Base-by-base conservation (phyloP, 495 filamentous ascomycete species). In the Pseudevernia furfuracea region DNA sequence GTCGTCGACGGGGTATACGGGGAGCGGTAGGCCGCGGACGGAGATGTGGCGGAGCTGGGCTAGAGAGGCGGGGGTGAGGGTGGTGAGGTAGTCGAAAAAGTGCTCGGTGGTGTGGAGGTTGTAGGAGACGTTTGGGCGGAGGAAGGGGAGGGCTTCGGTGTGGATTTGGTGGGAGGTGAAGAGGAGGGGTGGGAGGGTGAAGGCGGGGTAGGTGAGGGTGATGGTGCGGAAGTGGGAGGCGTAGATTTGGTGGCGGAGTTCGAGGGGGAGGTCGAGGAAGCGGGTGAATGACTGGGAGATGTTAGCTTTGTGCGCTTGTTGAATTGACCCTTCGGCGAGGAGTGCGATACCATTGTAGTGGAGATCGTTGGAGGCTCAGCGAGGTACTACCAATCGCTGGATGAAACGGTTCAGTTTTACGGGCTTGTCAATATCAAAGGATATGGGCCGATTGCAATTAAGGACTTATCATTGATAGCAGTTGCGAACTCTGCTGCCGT, bases 241-340 rank as follows among this genome's bases (percentile, higher is more conserved):
- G 49, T 53, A 53, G 12, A 53, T 66, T 61, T 41, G 67, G 15
- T 53, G 7, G 23, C 49, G 49, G 49, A 53, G 1, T 32, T 53
- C 63, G 38, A 70, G 53, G 17, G 49, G 49, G 28, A 53, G 49
- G 3, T 2, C 5, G 28, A 53, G 28, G 28, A 53, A 53, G 49
- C 28, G 19, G 49, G 49, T 30, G 28, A 53, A 53, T 25, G 49
- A 53, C 49, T 53, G 49, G 3, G 23, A 1, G 46, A 5, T 7
- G 46, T 28, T 49, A 28, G 46, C 43, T 49, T 28, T 2, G 1
- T 49, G 41, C 15, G 41, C 41, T 44, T 44, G 5, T 44, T 1
- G 41, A 44, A 4, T 19, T 7, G 19, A 44, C 5, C 19, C 41
- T 4, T 44, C 15, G 19, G 41, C 3, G 19, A 8, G 41, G 10